phyloP scores from a whole-genome alignment of 2,329 filamentous ascomycete species.

The Rachicladosporium sp. region DNA sequence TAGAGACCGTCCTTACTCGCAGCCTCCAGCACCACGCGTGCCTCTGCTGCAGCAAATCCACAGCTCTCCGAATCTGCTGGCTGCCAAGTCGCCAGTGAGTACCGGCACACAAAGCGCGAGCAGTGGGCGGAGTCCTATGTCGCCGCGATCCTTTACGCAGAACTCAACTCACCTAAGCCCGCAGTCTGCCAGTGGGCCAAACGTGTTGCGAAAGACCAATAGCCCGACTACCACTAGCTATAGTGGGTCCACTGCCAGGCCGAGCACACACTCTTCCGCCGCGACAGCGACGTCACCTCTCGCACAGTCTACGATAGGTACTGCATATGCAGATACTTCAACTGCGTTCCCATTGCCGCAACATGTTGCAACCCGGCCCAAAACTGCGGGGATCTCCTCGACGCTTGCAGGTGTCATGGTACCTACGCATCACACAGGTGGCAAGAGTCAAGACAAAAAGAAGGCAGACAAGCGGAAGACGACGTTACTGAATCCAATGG shows the following conservation, averaged over 20 bases:
- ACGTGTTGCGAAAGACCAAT: neutral
- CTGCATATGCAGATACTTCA: conserved; percentile 19
- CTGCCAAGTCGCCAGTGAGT: neutral
- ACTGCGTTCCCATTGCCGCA: conserved; percentile 20
- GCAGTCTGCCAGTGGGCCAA: neutral
- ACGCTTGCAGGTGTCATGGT: conserved; percentile 24
- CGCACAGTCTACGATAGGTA: conserved; percentile 17
- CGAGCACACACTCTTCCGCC: conserved; percentile 13
- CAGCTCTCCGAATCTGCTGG: conserved; percentile 13
- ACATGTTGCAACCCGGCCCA: conserved; percentile 21
- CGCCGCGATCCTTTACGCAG: neutral
- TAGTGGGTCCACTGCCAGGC: conserved; percentile 14
- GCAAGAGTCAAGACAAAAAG: conserved; percentile 4
- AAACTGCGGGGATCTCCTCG: conserved; percentile 16
- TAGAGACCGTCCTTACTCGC: conserved; percentile 19
- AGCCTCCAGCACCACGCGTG: conserved; percentile 3
- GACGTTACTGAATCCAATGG: conserved; percentile 46
- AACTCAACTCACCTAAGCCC: neutral
- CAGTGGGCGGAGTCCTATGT: neutral
- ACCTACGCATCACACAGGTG: conserved; percentile 21
- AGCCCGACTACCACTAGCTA: conserved; percentile 10
- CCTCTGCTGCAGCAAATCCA: conserved; percentile 9
- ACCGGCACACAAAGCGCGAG: too few species aligned
- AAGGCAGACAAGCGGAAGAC: conserved; percentile 33
- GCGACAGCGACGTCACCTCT: conserved; percentile 5